Percentiles rank a stretch among this genome's conserved stretches.
phyloP scores from a whole-genome alignment of 1,139 yeast species.

The Yamadazyma mexicana region DNA sequence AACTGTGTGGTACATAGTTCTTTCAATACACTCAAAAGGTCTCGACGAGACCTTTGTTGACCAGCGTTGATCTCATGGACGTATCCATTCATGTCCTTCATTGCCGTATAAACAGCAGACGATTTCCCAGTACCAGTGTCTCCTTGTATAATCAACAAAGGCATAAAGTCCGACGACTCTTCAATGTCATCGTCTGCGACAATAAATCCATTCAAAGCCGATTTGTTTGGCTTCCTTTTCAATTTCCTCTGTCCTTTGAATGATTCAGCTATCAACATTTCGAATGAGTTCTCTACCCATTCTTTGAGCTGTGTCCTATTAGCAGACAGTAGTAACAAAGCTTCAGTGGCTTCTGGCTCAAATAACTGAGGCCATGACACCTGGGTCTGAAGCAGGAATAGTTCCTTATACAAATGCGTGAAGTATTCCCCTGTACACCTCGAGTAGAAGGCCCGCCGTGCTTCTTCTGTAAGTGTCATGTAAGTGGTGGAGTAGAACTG shows the following conservation, averaged over 20 bases:
- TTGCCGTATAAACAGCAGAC: constrained; percentile 67
- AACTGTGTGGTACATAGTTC: constrained; percentile 86
- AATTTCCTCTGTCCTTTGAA: constrained; percentile 32
- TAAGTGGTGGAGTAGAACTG: background rate
- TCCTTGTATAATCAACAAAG: constrained; percentile 70
- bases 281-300: constrained; percentile 56
- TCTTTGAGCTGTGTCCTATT: constrained; percentile 24
- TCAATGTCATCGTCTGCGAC: constrained; percentile 28
- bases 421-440: background rate
- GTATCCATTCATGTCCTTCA: constrained; percentile 64
- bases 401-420: background rate
- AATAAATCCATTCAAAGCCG: constrained; percentile 24
- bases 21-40: constrained; percentile 60
- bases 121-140: constrained; percentile 80
- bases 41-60: constrained; percentile 69
- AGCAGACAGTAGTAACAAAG: constrained; percentile 33
- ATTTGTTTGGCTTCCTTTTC: constrained; percentile 21
- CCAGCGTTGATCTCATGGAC: constrained; percentile 83
- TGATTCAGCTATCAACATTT: constrained; percentile 33
- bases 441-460: background rate
- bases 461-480: background rate
- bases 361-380: constrained; percentile 45
- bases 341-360: constrained; percentile 37
- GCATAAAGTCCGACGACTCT: constrained; percentile 49
- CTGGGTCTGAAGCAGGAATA: constrained; percentile 1